These are phyloP conservation scores for Suillus bovinus DNA, from an alignment of 768 basidiomycete species.

Conservation along the genomic window DNA sequence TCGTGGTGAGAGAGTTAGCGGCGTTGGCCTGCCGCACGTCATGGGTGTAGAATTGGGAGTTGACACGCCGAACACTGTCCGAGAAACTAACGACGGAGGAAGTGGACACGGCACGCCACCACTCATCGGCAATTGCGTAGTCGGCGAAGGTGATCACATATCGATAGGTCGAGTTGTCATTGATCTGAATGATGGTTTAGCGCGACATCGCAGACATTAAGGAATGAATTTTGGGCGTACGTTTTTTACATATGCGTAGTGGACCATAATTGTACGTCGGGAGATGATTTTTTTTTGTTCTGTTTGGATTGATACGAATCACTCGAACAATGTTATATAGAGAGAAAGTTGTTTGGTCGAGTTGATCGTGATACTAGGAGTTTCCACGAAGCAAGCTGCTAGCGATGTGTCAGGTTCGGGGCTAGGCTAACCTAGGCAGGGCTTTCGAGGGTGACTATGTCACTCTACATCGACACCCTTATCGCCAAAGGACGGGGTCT, in stretches of 20 bases:
- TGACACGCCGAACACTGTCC: neutral
- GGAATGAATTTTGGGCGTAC: neutral
- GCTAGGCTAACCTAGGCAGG: neutral
- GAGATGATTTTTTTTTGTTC: neutral
- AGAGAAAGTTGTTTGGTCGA: neutral
- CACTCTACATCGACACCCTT: neutral
- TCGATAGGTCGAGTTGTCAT: neutral
- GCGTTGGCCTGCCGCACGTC: neutral
- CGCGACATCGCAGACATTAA: neutral
- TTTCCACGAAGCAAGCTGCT: neutral
- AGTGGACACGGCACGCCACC: slow-evolving; percentile 24
- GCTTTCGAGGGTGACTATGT: neutral
- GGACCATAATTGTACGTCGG: neutral
- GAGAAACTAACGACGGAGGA: neutral
- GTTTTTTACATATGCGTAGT: neutral
- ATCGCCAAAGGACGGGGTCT: neutral
- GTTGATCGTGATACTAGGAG: neutral
- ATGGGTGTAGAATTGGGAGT: neutral
- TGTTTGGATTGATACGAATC: neutral
- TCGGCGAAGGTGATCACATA: slow-evolving; percentile 24
- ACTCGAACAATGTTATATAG: neutral
- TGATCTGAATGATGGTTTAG: neutral
- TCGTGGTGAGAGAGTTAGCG: neutral
- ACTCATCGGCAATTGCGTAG: slow-evolving; percentile 25
- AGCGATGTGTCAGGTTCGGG: neutral